phyloP scores from a whole-genome alignment of 257 asterid genomes.

The Capsicum rhomboideum region DNA sequence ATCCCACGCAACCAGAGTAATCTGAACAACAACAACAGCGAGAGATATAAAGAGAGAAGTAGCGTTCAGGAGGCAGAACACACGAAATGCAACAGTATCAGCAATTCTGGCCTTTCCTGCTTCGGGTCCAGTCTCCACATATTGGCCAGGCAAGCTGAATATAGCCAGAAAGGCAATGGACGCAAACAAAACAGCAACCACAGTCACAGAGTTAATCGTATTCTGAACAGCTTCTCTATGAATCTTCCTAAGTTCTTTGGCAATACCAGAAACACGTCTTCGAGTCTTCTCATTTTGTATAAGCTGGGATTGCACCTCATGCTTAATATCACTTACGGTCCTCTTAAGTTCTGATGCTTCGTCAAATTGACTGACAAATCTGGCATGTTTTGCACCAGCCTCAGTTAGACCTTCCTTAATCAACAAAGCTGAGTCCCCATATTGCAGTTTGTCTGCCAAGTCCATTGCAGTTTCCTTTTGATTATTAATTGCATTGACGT shows the following conservation, averaged over 20 bases:
- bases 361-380: conserved; percentile 54
- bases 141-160: conserved; percentile 87
- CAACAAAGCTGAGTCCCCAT: conserved; percentile 55
- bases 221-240: conserved; percentile 93
- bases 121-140: conserved; percentile 35
- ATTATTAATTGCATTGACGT: conserved; percentile 65
- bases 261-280: conserved; percentile 85
- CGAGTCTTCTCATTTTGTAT: conserved; percentile 85
- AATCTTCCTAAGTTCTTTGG: conserved; percentile 90
- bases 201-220: conserved; percentile 83
- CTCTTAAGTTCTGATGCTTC: conserved; percentile 80
- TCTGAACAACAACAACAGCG: conserved; percentile 90
- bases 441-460: conserved; percentile 88
- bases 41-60: conserved; percentile 87
- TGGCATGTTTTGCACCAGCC: conserved; percentile 85
- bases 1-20: conserved; percentile 90
- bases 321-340: conserved; percentile 92
- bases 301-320: conserved; percentile 91
- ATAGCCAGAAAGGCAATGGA: conserved; percentile 88
- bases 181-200: conserved; percentile 88
- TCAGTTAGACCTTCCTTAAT: conserved; percentile 63
- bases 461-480: conserved; percentile 91
- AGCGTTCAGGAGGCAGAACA: conserved; percentile 73
- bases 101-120: conserved; percentile 52
- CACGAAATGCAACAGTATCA: conserved; percentile 47